Evolutionary conservation across 257 asterid species (phyloP).

Genomic region (Ocimum tenuiflorum): DNA sequence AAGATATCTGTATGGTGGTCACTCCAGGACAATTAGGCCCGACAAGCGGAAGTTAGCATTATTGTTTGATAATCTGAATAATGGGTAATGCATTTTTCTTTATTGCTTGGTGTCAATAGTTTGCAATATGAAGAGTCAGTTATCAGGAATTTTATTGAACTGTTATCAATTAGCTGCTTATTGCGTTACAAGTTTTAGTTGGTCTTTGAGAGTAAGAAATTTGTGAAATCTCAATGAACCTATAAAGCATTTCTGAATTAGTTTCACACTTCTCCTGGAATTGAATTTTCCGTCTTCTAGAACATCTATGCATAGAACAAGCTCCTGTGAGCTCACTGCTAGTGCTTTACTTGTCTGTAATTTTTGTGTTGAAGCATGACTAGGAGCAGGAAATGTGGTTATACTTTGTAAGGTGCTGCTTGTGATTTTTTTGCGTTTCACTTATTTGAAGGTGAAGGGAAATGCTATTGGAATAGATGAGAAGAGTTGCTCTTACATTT

Average conservation of each 20-base stretch:
- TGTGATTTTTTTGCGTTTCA: not conserved
- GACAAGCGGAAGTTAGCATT: slow-evolving; percentile 84
- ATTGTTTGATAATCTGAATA: slow-evolving; percentile 69
- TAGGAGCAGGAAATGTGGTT: not conserved
- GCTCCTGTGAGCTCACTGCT: not conserved
- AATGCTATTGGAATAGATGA: not conserved
- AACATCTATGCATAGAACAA: not conserved
- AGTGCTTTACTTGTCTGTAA: not conserved
- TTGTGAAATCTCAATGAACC: not conserved
- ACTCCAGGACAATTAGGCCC: slow-evolving; percentile 85
- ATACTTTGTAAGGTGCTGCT: not conserved
- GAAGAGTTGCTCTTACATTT: not conserved
- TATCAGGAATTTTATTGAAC: not conserved
- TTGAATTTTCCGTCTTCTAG: not conserved
- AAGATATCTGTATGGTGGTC: slow-evolving; percentile 86
- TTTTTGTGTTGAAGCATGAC: not conserved
- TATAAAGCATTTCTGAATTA: not conserved
- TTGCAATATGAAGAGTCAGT: not conserved
- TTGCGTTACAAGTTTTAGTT: not conserved
- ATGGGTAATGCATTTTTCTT: slow-evolving; percentile 55
- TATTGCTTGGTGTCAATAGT: slow-evolving; percentile 2
- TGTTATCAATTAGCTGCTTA: not conserved
- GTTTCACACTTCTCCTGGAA: not conserved
- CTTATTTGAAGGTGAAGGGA: not conserved
- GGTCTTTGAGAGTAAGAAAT: not conserved